Conservation (phyloP, 78 protist genomes). For the Dictyostelium citrinum region DNA sequence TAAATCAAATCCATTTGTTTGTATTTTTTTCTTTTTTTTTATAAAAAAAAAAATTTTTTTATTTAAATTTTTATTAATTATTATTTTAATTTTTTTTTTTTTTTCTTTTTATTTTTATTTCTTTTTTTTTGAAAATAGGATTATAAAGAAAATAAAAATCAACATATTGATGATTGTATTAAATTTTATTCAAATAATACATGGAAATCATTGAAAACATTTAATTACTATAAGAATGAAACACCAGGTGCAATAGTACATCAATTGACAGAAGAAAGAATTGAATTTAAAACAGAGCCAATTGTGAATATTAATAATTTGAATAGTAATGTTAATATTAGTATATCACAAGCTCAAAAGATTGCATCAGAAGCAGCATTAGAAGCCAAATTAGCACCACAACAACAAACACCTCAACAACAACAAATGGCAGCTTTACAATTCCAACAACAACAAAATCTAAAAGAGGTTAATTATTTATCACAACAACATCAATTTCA, state of each 20-base stretch:
- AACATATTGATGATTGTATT: slow-evolving; percentile 66
- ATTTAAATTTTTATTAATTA: neutral
- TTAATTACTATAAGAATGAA: neutral
- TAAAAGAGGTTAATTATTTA: neutral
- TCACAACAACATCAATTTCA: slow-evolving; percentile 22
- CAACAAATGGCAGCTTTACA: neutral
- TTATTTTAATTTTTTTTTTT: neutral
- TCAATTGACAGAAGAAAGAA: neutral
- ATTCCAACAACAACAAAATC: neutral
- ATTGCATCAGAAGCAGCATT: neutral
- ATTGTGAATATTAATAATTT: neutral
- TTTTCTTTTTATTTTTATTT: neutral
- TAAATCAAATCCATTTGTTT: slow-evolving; percentile 16
- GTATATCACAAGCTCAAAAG: neutral
- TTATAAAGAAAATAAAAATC: slow-evolving; percentile 23
- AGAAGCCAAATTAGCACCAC: neutral
- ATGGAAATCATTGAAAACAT: slow-evolving; percentile 43
- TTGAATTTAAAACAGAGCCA: slow-evolving; percentile 40
- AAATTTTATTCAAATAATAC: slow-evolving; percentile 21
- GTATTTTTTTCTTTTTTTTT: no score
- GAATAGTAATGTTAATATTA: neutral
- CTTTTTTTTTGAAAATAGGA: slow-evolving; percentile 7
- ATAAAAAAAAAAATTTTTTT: no score
- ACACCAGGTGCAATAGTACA: slow-evolving; percentile 29
- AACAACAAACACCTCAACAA: neutral